phyloP scores from a whole-genome alignment of 352 stramenopile species.

The Pythium phragmiticola region DNA sequence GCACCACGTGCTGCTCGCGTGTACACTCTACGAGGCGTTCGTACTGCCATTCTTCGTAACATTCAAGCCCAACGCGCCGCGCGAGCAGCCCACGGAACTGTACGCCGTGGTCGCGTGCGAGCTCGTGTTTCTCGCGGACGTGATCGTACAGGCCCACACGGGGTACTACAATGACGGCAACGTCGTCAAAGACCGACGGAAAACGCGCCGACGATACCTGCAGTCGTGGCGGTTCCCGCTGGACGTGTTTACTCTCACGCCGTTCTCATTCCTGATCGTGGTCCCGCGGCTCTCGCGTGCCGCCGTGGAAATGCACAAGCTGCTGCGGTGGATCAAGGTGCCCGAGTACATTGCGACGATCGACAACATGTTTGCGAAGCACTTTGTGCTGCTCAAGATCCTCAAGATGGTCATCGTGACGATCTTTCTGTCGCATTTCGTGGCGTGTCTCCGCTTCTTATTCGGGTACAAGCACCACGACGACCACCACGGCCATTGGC shows the following conservation, averaged over 20 bases:
- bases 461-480: constrained; percentile 45
- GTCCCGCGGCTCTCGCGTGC: not conserved
- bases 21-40: constrained; percentile 55
- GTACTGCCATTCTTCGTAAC: constrained; percentile 49
- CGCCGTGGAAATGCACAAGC: constrained; percentile 52
- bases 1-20: constrained; percentile 54
- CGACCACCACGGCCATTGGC: constrained; percentile 47
- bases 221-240: constrained; percentile 49
- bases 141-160: constrained; percentile 58
- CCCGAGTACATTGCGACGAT: constrained; percentile 55
- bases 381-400: constrained; percentile 43
- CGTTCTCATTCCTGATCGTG: constrained; percentile 38
- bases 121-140: constrained; percentile 49
- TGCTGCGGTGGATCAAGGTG: constrained; percentile 40
- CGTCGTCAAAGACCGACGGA: constrained; percentile 41
- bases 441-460: constrained; percentile 55
- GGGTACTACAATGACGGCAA: constrained; percentile 70
- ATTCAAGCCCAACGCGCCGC: constrained; percentile 35
- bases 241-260: constrained; percentile 45
- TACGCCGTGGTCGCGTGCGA: constrained; percentile 37
- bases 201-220: constrained; percentile 53
- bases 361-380: constrained; percentile 54
- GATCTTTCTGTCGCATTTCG: constrained; percentile 48
- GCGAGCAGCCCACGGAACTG: constrained; percentile 22
- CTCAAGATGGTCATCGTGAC: constrained; percentile 63